Conservation (phyloP, 495 filamentous ascomycete genomes). For the Aspergillus diversus region DNA sequence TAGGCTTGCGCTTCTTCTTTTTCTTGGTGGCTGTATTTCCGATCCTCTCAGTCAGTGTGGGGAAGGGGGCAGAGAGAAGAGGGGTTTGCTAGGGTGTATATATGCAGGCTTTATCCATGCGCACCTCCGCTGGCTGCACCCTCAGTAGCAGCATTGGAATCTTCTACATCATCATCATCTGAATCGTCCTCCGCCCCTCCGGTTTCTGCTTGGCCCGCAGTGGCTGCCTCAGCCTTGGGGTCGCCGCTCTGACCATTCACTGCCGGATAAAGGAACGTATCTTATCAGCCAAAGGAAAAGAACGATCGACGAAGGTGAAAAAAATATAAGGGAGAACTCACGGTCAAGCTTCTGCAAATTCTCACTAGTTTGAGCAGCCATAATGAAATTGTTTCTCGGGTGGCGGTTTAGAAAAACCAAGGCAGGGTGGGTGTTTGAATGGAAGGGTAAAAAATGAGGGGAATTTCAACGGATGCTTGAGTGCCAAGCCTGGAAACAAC, state of each 20-base stretch:
- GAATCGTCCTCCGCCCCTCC: slow-evolving; percentile 66
- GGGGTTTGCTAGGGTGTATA: neutral
- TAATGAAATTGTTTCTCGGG: slow-evolving; percentile 31
- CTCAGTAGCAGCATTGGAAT: slow-evolving; percentile 46
- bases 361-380: slow-evolving; percentile 58
- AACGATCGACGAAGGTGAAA: neutral
- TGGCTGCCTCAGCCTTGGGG: slow-evolving; percentile 44
- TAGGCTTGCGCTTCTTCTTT: slow-evolving; percentile 79
- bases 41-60: slow-evolving; percentile 19
- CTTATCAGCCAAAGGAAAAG: slow-evolving; percentile 26
- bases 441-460: slow-evolving; percentile 23
- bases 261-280: slow-evolving; percentile 29
- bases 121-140: slow-evolving; percentile 49
- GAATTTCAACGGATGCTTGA: slow-evolving; percentile 17
- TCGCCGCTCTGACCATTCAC: slow-evolving; percentile 56
- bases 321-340: slow-evolving; percentile 31
- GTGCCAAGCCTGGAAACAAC: neutral
- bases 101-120: slow-evolving; percentile 20
- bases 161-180: slow-evolving; percentile 65
- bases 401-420: slow-evolving; percentile 8
- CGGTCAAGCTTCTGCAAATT: slow-evolving; percentile 57
- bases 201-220: slow-evolving; percentile 38
- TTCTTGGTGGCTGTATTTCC: slow-evolving; percentile 61
- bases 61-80: neutral
- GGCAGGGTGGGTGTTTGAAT: slow-evolving; percentile 10